These are phyloP conservation scores for Penicillium canariense DNA, from an alignment of 495 filamentous ascomycete genomes.

Conservation along the genomic window DNA sequence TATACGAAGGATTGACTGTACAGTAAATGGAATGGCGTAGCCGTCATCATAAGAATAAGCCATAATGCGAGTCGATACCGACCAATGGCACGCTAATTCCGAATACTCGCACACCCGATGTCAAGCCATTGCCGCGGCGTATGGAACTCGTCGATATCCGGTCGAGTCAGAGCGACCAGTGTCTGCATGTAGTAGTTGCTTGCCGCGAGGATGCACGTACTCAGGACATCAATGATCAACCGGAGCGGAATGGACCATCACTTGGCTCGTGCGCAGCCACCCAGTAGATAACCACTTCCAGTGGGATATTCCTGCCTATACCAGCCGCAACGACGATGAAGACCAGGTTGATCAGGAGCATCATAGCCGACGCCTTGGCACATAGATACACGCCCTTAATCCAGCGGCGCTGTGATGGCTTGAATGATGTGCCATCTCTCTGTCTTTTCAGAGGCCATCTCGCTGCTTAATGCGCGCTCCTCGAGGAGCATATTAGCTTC, in stretches of 20 bases:
- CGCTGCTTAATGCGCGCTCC: too few species aligned
- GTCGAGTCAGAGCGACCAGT: conserved; percentile 27
- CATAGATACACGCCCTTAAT: neutral
- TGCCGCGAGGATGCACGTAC: conserved; percentile 29
- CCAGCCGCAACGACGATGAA: neutral
- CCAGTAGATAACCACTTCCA: neutral
- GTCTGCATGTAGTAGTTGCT: conserved; percentile 43
- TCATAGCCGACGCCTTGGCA: neutral
- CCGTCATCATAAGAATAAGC: conserved; percentile 14
- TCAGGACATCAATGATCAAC: conserved; percentile 33
- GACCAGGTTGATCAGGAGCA: neutral
- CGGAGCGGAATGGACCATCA: conserved; percentile 20
- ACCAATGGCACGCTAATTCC: conserved; percentile 14
- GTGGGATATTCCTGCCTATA: neutral
- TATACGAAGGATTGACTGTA: too few species aligned
- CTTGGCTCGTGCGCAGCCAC: conserved; percentile 1
- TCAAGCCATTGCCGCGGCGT: conserved; percentile 19
- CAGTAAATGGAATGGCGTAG: conserved; percentile 26
- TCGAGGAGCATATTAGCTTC: too few species aligned
- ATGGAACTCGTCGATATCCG: conserved; percentile 24
- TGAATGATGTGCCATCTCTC: too few species aligned
- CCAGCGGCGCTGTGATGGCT: neutral
- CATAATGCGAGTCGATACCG: conserved; percentile 10
- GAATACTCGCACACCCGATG: conserved; percentile 19
- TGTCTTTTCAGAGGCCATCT: too few species aligned